Evolutionary conservation across 2,329 filamentous ascomycete species (phyloP).

Genomic region (Fusarium solani-melongenae): DNA sequence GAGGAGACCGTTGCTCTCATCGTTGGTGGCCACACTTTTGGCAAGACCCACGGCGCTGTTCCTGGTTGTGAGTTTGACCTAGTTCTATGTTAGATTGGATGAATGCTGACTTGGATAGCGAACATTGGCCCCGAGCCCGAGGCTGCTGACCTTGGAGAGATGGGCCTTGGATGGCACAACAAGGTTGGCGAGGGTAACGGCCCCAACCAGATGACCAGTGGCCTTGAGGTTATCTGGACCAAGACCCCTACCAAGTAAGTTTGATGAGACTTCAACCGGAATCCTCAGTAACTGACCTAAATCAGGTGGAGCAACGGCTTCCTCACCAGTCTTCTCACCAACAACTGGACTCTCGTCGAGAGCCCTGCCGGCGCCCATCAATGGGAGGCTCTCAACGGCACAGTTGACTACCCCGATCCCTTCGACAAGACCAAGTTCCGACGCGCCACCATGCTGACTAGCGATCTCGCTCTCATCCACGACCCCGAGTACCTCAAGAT

Average conservation of each 20-base stretch:
- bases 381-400: slow-evolving; percentile 79
- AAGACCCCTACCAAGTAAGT: slow-evolving; percentile 72
- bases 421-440: slow-evolving; percentile 78
- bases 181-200: slow-evolving; percentile 73
- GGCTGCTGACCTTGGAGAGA: slow-evolving; percentile 70
- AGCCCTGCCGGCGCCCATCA: slow-evolving; percentile 81
- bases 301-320: slow-evolving; percentile 74
- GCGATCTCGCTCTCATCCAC: slow-evolving; percentile 77
- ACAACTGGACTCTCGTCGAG: slow-evolving; percentile 81
- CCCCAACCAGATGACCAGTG: slow-evolving; percentile 78
- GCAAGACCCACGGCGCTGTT: slow-evolving; percentile 83
- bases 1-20: slow-evolving; percentile 85
- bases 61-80: slow-evolving; percentile 55
- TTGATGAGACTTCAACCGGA: neutral
- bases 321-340: slow-evolving; percentile 81
- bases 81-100: neutral
- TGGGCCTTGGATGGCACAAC: slow-evolving; percentile 81
- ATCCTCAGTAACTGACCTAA: slow-evolving; percentile 4
- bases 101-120: slow-evolving; percentile 14
- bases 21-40: slow-evolving; percentile 81
- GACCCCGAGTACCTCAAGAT: slow-evolving; percentile 83
- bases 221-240: slow-evolving; percentile 84
- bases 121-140: slow-evolving; percentile 76
- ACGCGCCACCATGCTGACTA: slow-evolving; percentile 80
- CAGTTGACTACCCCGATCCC: slow-evolving; percentile 76